Evolutionary conservation across 345 rosid species (phyloP).

Genomic region (Cardamine chenopodiifolia): DNA sequence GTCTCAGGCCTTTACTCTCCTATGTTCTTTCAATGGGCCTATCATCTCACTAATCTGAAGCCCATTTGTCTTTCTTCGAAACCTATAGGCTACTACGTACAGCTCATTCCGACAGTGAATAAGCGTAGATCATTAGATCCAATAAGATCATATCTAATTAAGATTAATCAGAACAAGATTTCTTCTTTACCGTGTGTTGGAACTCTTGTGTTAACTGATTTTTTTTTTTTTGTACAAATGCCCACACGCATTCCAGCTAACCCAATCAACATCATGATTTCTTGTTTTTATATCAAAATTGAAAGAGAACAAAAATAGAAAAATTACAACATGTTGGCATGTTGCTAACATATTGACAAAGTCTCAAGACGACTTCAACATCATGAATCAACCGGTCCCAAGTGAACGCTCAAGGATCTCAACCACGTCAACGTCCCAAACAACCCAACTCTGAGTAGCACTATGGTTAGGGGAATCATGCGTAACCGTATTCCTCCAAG

Average conservation of each 20-base stretch:
- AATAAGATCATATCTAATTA: too few relatives aligned
- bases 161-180: neutral
- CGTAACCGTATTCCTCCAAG: conserved; percentile 83
- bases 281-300: neutral
- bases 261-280: neutral
- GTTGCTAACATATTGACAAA: conserved; percentile 8
- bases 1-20: neutral
- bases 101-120: neutral
- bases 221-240: neutral
- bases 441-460: conserved; percentile 62
- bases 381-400: conserved; percentile 21
- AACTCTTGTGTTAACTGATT: neutral
- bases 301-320: neutral
- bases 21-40: neutral
- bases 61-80: neutral
- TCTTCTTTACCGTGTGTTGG: neutral
- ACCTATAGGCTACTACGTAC: too few relatives aligned
- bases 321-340: neutral
- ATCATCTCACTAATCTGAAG: neutral
- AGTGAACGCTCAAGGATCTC: conserved; percentile 45
- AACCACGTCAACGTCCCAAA: conserved; percentile 72
- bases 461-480: conserved; percentile 68
- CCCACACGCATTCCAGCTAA: neutral
- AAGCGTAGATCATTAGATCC: neutral
- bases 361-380: neutral